phyloP scores from a whole-genome alignment of 1,284 basidiomycete species.

The Rhodotorula sp. region DNA sequence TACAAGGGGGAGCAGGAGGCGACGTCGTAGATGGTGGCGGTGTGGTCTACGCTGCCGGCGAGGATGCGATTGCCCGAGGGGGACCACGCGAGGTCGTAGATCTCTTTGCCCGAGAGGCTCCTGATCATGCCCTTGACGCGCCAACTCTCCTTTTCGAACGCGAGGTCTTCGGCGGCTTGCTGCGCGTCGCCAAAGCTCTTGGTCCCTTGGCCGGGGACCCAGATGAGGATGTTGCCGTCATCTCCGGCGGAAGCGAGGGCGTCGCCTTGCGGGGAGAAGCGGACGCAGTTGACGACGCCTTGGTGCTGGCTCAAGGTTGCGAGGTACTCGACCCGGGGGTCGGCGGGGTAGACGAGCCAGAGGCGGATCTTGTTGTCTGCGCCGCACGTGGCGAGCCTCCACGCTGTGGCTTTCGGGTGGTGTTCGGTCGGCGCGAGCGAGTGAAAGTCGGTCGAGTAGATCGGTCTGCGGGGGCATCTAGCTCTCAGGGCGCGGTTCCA shows the following conservation, averaged over 20 bases:
- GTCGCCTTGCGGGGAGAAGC: conserved; percentile 92
- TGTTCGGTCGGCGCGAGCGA: conserved; percentile 57
- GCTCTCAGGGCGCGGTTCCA: too few relatives aligned
- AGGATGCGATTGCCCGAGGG: conserved; percentile 91
- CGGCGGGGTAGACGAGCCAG: conserved; percentile 82
- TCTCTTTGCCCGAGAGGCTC: conserved; percentile 61
- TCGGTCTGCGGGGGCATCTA: conserved; percentile 56
- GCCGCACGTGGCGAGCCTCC: conserved; percentile 89
- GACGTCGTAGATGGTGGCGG: conserved; percentile 74
- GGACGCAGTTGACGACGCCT: conserved; percentile 92
- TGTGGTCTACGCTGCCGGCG: conserved; percentile 94
- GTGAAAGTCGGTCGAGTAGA: conserved; percentile 93
- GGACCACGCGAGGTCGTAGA: conserved; percentile 97
- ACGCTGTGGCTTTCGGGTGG: conserved; percentile 57
- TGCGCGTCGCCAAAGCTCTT: conserved; percentile 69
- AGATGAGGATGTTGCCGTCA: conserved; percentile 95
- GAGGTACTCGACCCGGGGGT: conserved; percentile 90
- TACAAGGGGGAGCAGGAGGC: conserved; percentile 58
- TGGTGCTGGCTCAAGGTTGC: conserved; percentile 91
- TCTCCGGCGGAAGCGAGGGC: conserved; percentile 90
- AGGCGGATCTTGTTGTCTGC: conserved; percentile 95
- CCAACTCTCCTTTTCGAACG: conserved; percentile 94
- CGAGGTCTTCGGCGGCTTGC: conserved; percentile 62
- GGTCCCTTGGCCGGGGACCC: conserved; percentile 78
- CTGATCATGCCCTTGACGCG: conserved; percentile 79